Percentiles rank a stretch among this genome's conserved stretches.
Conservation (phyloP, 495 filamentous ascomycete species). For the Beverwykella pulmonaria region DNA sequence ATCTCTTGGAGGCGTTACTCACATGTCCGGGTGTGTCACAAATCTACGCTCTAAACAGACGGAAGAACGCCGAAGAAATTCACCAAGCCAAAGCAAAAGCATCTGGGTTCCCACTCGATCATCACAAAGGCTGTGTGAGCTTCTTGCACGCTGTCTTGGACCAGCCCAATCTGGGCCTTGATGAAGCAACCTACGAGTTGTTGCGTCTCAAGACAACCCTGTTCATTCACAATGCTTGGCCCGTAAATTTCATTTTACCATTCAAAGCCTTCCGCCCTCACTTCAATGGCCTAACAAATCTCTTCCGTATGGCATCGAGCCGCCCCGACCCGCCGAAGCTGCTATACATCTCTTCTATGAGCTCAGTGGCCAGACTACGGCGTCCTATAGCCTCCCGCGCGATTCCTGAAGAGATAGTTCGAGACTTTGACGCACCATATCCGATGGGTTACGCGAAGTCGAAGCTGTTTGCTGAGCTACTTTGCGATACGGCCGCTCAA, state of each 20-base stretch:
- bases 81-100: not conserved
- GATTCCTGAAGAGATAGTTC: slow-evolving; percentile 1
- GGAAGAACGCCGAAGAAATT: not conserved
- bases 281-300: not conserved
- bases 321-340: not conserved
- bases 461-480: slow-evolving; percentile 6
- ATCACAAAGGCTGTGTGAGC: not conserved
- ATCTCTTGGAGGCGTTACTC: slow-evolving; percentile 36
- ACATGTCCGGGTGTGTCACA: slow-evolving; percentile 8
- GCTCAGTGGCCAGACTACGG: not conserved
- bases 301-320: not conserved
- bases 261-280: not conserved
- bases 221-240: slow-evolving; percentile 20
- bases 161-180: slow-evolving; percentile 5
- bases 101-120: not conserved
- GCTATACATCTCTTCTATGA: not conserved
- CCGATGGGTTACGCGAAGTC: slow-evolving; percentile 8
- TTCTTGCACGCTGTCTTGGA: slow-evolving; percentile 3
- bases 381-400: not conserved
- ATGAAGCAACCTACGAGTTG: not conserved
- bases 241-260: slow-evolving; percentile 14
- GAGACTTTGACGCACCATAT: slow-evolving; percentile 3
- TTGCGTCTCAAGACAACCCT: not conserved
- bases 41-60: slow-evolving; percentile 38
- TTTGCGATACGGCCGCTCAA: slow-evolving; percentile 4